A percentile compares a stretch with the other conserved stretches of the same genome.
These are phyloP conservation scores for Aurifilum marmelostoma DNA, from an alignment of 2,329 filamentous ascomycete species.

Conservation along the genomic window DNA sequence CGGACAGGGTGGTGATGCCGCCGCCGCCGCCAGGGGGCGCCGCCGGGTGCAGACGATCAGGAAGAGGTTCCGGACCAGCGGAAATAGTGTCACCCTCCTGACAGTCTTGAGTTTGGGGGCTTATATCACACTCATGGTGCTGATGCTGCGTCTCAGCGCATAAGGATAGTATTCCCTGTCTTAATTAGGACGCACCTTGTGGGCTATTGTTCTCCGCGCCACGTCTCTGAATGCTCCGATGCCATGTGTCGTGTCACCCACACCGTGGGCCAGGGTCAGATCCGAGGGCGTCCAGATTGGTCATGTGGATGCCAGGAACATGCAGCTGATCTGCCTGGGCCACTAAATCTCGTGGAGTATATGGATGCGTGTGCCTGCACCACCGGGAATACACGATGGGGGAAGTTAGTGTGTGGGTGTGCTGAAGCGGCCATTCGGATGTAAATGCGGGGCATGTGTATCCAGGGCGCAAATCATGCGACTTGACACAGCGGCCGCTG, in stretches of 20 bases:
- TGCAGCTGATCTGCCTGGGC: slow-evolving; percentile 23
- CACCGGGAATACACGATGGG: slow-evolving; percentile 1
- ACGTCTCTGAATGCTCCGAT: not conserved
- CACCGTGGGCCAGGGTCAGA: slow-evolving; percentile 3
- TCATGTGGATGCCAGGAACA: slow-evolving; percentile 25
- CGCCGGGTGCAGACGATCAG: slow-evolving; percentile 43
- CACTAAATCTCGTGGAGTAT: slow-evolving; percentile 10
- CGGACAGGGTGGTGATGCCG: slow-evolving; percentile 20
- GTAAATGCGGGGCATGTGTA: slow-evolving; percentile 21
- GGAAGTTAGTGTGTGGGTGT: slow-evolving; percentile 9
- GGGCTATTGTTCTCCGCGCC: not conserved
- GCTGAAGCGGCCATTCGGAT: slow-evolving; percentile 8
- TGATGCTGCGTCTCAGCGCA: slow-evolving; percentile 53
- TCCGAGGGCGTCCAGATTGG: slow-evolving; percentile 11
- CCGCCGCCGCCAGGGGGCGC: slow-evolving; percentile 35
- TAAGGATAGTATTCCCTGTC: slow-evolving; percentile 4
- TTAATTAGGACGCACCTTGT: not conserved
- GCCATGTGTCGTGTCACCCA: slow-evolving; percentile 15
- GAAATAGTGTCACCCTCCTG: slow-evolving; percentile 63
- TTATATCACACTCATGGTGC: slow-evolving; percentile 59
- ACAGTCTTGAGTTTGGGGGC: slow-evolving; percentile 60
- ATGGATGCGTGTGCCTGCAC: not conserved
- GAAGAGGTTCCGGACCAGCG: slow-evolving; percentile 65
- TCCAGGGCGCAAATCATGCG: not conserved
- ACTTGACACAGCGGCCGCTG: not conserved